Evolutionary conservation across 2,329 filamentous ascomycete genomes (phyloP).

Genomic region (Monosporascus ibericus): DNA sequence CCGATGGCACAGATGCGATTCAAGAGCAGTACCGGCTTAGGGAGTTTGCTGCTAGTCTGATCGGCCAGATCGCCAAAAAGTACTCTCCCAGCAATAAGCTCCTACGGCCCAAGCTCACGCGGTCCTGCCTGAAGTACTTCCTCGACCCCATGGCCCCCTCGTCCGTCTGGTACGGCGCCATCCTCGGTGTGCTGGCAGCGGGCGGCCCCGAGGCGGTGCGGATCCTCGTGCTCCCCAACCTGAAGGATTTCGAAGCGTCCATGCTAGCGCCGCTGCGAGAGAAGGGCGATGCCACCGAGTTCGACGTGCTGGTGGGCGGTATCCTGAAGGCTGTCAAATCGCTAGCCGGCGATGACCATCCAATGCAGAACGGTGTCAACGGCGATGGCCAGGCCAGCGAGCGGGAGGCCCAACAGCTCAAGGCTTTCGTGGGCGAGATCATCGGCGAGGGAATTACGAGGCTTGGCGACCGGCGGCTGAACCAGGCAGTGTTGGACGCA

Average conservation of each 20-base stretch:
- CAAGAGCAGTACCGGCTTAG: conserved; percentile 72
- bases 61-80: conserved; percentile 72
- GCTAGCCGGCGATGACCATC: conserved; percentile 29
- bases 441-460: conserved; percentile 43
- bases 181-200: conserved; percentile 72
- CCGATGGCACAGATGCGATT: conserved; percentile 45
- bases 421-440: conserved; percentile 49
- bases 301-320: conserved; percentile 50
- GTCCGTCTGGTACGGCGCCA: conserved; percentile 81
- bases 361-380: conserved; percentile 34
- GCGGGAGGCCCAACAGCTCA: conserved; percentile 38
- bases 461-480: conserved; percentile 40
- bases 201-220: conserved; percentile 59
- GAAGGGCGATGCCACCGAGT: conserved; percentile 44
- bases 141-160: conserved; percentile 79
- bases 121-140: conserved; percentile 90
- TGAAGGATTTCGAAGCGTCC: conserved; percentile 46
- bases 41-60: conserved; percentile 75
- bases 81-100: conserved; percentile 77
- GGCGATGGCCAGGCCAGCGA: conserved; percentile 30
- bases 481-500: conserved; percentile 49
- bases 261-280: conserved; percentile 50
- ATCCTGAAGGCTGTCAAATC: conserved; percentile 47
- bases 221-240: conserved; percentile 49
- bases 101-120: conserved; percentile 79